phyloP scores from a whole-genome alignment of 768 basidiomycete species.

The Boletus tomentosulus region DNA sequence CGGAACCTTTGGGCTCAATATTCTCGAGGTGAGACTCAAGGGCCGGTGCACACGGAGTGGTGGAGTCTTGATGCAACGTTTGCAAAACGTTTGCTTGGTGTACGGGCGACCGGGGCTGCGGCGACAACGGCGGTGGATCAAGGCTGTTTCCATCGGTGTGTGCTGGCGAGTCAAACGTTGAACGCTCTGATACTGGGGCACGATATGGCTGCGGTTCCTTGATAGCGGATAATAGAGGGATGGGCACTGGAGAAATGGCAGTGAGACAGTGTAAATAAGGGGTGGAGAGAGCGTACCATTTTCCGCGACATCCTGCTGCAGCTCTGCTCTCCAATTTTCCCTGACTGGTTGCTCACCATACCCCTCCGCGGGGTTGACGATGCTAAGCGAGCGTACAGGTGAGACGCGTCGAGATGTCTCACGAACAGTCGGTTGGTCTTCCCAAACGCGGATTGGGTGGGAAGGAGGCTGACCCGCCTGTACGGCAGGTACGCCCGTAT shows the following conservation, averaged over 20 bases:
- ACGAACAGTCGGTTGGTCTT: slow-evolving; percentile 13
- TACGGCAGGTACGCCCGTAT: background rate
- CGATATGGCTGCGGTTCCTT: background rate
- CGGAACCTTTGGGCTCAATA: background rate
- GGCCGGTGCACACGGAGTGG: background rate
- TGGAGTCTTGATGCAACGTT: background rate
- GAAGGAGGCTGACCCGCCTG: slow-evolving; percentile 2
- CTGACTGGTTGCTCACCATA: background rate
- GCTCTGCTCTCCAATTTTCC: background rate
- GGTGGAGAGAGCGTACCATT: slow-evolving; percentile 5
- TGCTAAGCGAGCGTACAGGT: slow-evolving; percentile 1
- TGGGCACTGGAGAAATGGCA: background rate
- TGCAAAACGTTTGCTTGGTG: background rate
- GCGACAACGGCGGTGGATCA: background rate
- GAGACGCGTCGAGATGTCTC: slow-evolving; percentile 14
- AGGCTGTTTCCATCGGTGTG: background rate
- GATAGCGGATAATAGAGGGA: background rate
- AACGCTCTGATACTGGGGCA: background rate
- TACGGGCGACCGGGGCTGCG: background rate
- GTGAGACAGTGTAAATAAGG: slow-evolving; percentile 8
- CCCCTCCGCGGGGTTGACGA: background rate
- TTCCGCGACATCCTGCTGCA: slow-evolving; percentile 1
- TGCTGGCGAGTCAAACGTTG: background rate
- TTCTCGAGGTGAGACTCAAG: slow-evolving; percentile 2
- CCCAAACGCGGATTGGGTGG: slow-evolving; percentile 28